phyloP scores from a whole-genome alignment of 305 asterid genomes.

The Solanum chacoense region DNA sequence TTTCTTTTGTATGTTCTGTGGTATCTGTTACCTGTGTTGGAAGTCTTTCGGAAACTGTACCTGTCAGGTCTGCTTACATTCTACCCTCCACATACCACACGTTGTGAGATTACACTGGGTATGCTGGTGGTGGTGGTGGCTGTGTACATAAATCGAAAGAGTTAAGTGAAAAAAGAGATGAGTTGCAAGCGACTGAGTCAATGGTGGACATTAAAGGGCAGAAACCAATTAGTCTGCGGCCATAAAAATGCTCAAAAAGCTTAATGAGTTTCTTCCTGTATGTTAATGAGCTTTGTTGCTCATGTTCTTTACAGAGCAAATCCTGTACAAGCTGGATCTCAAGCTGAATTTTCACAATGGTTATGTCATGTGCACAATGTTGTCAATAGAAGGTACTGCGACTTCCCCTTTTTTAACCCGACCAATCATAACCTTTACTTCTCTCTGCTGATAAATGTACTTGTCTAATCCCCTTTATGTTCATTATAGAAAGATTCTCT shows the following conservation, averaged over 20 bases:
- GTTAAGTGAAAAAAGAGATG: background rate
- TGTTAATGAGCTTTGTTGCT: background rate
- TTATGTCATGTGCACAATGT: slow-evolving; percentile 78
- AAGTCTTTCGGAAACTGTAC: background rate
- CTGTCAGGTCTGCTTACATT: background rate
- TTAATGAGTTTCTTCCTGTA: background rate
- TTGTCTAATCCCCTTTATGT: background rate
- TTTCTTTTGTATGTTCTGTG: background rate
- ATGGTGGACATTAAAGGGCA: background rate
- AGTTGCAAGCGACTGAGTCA: background rate
- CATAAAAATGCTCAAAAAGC: background rate
- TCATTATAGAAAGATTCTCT: background rate
- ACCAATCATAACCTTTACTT: background rate
- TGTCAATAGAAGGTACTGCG: slow-evolving; percentile 73
- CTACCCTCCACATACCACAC: background rate
- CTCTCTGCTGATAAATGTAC: background rate
- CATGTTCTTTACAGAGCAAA: slow-evolving; percentile 39
- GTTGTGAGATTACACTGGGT: background rate
- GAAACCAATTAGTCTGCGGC: background rate
- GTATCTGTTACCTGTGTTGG: background rate
- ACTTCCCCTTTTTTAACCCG: background rate
- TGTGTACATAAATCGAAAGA: background rate
- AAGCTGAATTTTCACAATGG: slow-evolving; percentile 76
- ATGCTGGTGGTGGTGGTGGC: background rate
- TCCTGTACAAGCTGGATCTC: slow-evolving; percentile 74